Evolutionary conservation across 2,329 filamentous ascomycete genomes (phyloP), one percentile per base, ranked within the genome.

Genomic region (Aureobasidium pullulans): DNA sequence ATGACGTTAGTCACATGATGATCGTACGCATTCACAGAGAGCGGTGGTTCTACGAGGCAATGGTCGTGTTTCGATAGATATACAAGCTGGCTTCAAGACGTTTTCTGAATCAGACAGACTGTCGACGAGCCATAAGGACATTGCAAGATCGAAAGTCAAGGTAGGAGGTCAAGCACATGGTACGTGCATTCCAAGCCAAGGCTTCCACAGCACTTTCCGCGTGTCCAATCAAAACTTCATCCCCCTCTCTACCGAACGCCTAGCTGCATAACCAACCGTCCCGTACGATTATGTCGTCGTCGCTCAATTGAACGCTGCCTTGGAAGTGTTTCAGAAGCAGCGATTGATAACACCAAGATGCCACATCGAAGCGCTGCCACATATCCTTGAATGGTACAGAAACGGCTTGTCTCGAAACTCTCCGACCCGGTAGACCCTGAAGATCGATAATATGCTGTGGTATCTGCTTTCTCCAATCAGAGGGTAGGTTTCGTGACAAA

Each of bases 391-490:
- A 34, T 39, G 29, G 11, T 39, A 47, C 42, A 40, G 32, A 57
- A 34, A 32, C 50, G 23, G 31, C 32, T 57, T 31, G 39, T 57
- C 54, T 40, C 23, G 8, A 47, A 39, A 31, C 31, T 36, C 40
- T 34, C 39, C 29, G 29, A 43, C 16, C 15, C 34, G 43, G 19
- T 48, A 16, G 54, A 47, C 32, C 43, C 43, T 57, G 34, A 32
- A 57, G 32, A 40, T 36, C 52, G n/a, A 15, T n/a, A 60, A 37
- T 13, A 73, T 73, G 71, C 64, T 72, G 31, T 73, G 71, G 71
- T 72, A 71, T 61, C 75, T 91, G 54, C 76, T 91, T 65, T 90
- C 88, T 76, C 87, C 87, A 69, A 78, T 91, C 66, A 81, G 88
- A 81, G 86, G 88, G 87, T 89, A 75, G 73, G 86, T 81, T 46